Evolutionary conservation across 2,329 filamentous ascomycete genomes (phyloP).

Genomic region (Claviceps maximensis): DNA sequence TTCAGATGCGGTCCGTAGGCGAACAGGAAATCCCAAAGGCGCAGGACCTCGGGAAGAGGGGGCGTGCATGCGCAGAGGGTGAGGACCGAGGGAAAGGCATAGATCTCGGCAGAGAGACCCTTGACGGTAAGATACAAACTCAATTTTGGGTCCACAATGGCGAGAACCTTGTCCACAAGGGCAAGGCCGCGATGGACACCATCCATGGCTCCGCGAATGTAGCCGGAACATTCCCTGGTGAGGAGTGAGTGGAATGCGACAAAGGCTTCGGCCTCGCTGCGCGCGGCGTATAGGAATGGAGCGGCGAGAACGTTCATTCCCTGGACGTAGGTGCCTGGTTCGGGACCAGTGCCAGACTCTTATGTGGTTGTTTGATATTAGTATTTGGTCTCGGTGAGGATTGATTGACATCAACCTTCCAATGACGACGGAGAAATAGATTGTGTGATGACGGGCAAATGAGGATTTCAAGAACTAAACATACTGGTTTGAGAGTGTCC

Average conservation of each 20-base stretch:
- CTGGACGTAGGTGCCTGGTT: constrained; percentile 85
- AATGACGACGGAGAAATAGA: neutral
- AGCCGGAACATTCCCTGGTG: constrained; percentile 78
- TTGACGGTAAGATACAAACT: constrained; percentile 74
- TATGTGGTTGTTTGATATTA: constrained; percentile 42
- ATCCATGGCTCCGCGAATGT: constrained; percentile 92
- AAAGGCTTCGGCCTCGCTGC: constrained; percentile 90
- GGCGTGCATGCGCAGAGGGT: constrained; percentile 94
- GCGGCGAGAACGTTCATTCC: constrained; percentile 98
- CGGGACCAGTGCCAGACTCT: constrained; percentile 40
- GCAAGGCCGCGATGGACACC: constrained; percentile 87
- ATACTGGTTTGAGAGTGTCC: constrained; percentile 25
- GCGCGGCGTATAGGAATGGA: constrained; percentile 86
- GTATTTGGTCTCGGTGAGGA: neutral
- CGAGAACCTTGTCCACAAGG: constrained; percentile 81
- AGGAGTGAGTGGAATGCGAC: constrained; percentile 80
- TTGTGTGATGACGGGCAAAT: neutral
- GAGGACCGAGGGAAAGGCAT: constrained; percentile 88
- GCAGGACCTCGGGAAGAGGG: constrained; percentile 80
- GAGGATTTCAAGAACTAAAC: constrained; percentile 16
- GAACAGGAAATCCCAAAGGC: constrained; percentile 94
- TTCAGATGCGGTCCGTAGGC: constrained; percentile 93
- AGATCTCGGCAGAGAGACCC: constrained; percentile 83
- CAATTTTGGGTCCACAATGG: constrained; percentile 82
- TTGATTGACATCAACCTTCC: neutral